These are phyloP conservation scores for Aureobasidium leucospermi DNA, from an alignment of 2,329 filamentous ascomycete genomes.

Conservation along the genomic window DNA sequence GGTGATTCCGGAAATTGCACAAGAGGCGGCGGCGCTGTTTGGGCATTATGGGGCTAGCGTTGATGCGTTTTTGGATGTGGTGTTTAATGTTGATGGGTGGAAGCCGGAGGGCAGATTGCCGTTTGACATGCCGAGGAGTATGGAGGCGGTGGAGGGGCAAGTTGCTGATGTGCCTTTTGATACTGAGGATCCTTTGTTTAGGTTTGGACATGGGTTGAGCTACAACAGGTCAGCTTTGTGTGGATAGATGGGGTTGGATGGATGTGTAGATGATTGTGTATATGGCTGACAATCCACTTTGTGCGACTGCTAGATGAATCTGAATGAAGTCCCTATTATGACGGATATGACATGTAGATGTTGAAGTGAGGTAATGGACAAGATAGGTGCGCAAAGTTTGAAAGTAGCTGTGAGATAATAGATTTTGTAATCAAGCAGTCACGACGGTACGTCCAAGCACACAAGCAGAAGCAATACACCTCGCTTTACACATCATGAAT, in stretches of 20 bases:
- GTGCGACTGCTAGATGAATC: too few species aligned
- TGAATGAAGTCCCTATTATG: too few species aligned
- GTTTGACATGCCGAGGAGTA: neutral
- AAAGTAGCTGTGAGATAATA: too few species aligned
- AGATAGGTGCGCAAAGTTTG: too few species aligned
- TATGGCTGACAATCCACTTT: too few species aligned
- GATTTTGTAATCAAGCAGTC: too few species aligned
- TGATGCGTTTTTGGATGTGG: conserved; percentile 7
- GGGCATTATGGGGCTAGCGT: conserved; percentile 2
- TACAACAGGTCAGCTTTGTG: neutral
- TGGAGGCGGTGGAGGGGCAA: neutral
- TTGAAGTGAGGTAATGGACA: too few species aligned
- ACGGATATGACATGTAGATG: too few species aligned
- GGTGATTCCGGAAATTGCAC: neutral
- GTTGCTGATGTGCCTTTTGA: conserved; percentile 3
- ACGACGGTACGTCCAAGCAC: too few species aligned
- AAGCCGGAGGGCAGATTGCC: neutral
- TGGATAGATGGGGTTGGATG: neutral
- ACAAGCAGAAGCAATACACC: neutral
- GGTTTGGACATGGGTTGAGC: neutral
- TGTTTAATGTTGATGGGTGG: conserved; percentile 4
- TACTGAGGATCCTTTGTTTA: conserved; percentile 2
- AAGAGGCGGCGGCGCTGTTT: neutral
- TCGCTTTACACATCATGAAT: neutral
- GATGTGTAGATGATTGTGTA: too few species aligned